These are phyloP conservation scores for Zygotorulaspora chibaensis DNA, from an alignment of 805 yeast genomes.

Conservation along the genomic window DNA sequence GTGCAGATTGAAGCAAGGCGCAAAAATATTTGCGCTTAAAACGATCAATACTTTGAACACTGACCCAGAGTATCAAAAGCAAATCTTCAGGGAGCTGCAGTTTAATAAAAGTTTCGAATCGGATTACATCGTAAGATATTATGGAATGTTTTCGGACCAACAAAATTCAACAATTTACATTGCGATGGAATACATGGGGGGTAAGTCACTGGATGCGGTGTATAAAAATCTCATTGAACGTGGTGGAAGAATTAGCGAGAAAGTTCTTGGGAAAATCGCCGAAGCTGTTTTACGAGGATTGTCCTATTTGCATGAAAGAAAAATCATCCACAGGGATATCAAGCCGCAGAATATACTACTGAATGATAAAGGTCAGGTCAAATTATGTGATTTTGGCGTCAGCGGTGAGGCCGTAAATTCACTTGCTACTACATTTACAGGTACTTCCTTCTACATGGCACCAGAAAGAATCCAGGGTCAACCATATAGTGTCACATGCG, in stretches of 20 bases:
- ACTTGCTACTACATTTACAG: conserved; percentile 92
- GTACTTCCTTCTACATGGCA: conserved; percentile 97
- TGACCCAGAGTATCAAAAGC: conserved; percentile 82
- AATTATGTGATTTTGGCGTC: conserved; percentile 95
- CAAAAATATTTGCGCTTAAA: conserved; percentile 76
- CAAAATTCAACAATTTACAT: conserved; percentile 78
- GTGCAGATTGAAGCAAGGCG: conserved; percentile 58
- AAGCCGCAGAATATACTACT: conserved; percentile 91
- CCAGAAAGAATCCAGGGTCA: conserved; percentile 96
- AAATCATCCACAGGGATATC: conserved; percentile 91
- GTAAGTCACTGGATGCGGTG: conserved; percentile 85
- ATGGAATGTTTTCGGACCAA: conserved; percentile 84
- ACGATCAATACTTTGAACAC: conserved; percentile 42
- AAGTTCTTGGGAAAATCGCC: conserved; percentile 86
- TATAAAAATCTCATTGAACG: conserved; percentile 67
- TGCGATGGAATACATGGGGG: conserved; percentile 97
- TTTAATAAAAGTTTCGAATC: conserved; percentile 80
- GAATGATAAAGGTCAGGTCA: conserved; percentile 73
- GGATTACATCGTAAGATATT: conserved; percentile 83
- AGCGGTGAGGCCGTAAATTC: conserved; percentile 96
- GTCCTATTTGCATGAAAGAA: conserved; percentile 80
- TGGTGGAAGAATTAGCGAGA: conserved; percentile 88
- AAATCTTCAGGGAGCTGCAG: conserved; percentile 84
- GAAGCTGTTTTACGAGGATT: conserved; percentile 80
- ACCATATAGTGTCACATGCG: conserved; percentile 91